A percentile compares a stretch with the other conserved stretches of the same genome.
These are phyloP conservation scores for Pseudovirgaria hyperparasitica DNA, from an alignment of 2,329 filamentous ascomycete genomes.

Conservation along the genomic window DNA sequence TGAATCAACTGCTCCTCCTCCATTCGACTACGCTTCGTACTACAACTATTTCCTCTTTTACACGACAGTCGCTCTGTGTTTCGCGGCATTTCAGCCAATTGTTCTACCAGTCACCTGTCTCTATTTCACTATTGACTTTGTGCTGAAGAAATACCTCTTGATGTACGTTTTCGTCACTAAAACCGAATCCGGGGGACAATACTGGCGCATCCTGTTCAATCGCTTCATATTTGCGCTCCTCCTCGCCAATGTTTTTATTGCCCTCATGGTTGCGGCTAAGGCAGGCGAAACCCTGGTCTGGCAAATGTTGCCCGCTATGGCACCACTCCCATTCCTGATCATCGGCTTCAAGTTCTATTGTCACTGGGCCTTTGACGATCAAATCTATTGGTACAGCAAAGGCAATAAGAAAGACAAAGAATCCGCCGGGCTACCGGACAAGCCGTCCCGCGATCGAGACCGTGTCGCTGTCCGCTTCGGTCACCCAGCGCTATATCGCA, in stretches of 20 bases:
- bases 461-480: constrained; percentile 69
- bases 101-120: constrained; percentile 75
- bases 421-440: constrained; percentile 26
- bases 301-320: constrained; percentile 52
- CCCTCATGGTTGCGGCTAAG: constrained; percentile 59
- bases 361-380: constrained; percentile 58
- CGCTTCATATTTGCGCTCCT: constrained; percentile 75
- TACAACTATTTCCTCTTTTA: constrained; percentile 99
- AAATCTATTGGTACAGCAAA: constrained; percentile 69
- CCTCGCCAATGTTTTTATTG: constrained; percentile 66
- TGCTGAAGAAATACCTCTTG: constrained; percentile 88
- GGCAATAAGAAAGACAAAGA: constrained; percentile 43
- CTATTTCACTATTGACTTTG: constrained; percentile 79
- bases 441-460: constrained; percentile 40
- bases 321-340: constrained; percentile 68
- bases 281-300: constrained; percentile 35
- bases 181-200: constrained; percentile 85
- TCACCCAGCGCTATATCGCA: constrained; percentile 80
- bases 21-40: constrained; percentile 91
- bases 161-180: constrained; percentile 92
- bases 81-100: constrained; percentile 73
- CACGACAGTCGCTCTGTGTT: constrained; percentile 75
- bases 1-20: constrained; percentile 78
- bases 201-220: constrained; percentile 87
- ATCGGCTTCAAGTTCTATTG: constrained; percentile 82